Conservation (phyloP, 2,329 filamentous ascomycete genomes). For the Leptographium radiaticola region DNA sequence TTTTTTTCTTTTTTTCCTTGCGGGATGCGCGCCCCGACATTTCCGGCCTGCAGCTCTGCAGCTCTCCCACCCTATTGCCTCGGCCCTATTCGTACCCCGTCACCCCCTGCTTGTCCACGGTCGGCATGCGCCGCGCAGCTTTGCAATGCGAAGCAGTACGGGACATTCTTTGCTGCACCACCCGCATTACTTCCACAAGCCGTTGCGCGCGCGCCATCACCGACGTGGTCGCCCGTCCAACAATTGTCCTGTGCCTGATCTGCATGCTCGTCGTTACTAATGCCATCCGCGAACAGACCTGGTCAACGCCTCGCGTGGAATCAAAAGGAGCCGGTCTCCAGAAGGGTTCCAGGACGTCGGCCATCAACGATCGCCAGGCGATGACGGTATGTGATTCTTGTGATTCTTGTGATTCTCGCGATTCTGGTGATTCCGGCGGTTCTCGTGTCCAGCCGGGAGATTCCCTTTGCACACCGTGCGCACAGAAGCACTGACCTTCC, state of each 20-base stretch:
- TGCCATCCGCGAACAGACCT: constrained; percentile 7
- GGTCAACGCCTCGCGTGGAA: constrained; percentile 38
- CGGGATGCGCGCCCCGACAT: constrained; percentile 1
- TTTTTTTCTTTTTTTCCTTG: neutral
- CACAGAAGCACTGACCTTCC: neutral
- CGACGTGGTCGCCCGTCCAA: constrained; percentile 4
- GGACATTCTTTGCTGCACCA: neutral
- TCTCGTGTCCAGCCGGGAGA: too few species aligned
- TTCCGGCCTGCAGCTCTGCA: neutral
- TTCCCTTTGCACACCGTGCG: too few species aligned
- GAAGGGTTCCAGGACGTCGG: constrained; percentile 46
- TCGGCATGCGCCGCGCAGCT: neutral
- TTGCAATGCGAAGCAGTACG: neutral
- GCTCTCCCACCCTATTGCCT: neutral
- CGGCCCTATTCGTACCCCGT: too few species aligned
- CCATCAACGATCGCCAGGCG: constrained; percentile 43
- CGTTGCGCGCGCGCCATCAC: neutral
- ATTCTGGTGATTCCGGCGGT: too few species aligned
- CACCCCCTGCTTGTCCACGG: neutral
- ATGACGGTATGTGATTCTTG: constrained; percentile 52
- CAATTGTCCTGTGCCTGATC: constrained; percentile 16
- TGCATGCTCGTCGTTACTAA: constrained; percentile 1
- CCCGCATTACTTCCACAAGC: neutral
- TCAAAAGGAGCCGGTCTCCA: constrained; percentile 71
- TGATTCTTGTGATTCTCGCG: too few species aligned